phyloP scores from a whole-genome alignment of 257 asterid genomes.

The Solanum tarapatanum region DNA sequence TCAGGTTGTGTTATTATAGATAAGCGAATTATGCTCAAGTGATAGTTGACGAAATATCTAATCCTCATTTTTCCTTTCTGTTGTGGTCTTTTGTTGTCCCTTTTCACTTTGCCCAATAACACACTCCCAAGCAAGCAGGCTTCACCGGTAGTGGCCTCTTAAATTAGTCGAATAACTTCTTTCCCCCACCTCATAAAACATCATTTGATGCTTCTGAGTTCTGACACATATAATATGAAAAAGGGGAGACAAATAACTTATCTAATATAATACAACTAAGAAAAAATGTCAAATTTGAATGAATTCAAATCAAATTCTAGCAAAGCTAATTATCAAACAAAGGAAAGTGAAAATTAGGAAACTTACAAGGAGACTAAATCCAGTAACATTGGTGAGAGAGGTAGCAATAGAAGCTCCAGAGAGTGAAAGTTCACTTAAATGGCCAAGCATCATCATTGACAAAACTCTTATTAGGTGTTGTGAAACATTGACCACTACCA shows the following conservation, averaged over 20 bases:
- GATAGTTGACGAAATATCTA: not conserved
- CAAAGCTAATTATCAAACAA: not conserved
- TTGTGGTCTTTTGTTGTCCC: too few species aligned
- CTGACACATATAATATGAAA: not conserved
- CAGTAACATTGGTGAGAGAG: slow-evolving; percentile 29
- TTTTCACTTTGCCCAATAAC: fast-evolving
- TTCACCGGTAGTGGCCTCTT: fast-evolving
- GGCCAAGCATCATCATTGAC: slow-evolving; percentile 36
- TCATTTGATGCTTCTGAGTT: not conserved
- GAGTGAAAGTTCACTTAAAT: slow-evolving; percentile 21
- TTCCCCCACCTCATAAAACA: not conserved
- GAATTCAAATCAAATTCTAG: not conserved
- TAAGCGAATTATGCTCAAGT: not conserved
- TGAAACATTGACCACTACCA: slow-evolving; percentile 26
- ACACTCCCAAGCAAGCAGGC: fast-evolving
- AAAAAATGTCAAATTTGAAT: not conserved
- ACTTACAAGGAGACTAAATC: slow-evolving; percentile 32
- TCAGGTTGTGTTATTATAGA: too few species aligned
- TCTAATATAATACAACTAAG: not conserved
- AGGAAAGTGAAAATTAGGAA: not conserved
- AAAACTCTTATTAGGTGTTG: slow-evolving; percentile 17
- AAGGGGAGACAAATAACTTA: not conserved
- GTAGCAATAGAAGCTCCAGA: slow-evolving; percentile 31
- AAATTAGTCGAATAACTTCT: fast-evolving
- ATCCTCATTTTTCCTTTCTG: not conserved